Conservation (phyloP, 495 filamentous ascomycete genomes). For the Aspergillus sclerotioniger region DNA sequence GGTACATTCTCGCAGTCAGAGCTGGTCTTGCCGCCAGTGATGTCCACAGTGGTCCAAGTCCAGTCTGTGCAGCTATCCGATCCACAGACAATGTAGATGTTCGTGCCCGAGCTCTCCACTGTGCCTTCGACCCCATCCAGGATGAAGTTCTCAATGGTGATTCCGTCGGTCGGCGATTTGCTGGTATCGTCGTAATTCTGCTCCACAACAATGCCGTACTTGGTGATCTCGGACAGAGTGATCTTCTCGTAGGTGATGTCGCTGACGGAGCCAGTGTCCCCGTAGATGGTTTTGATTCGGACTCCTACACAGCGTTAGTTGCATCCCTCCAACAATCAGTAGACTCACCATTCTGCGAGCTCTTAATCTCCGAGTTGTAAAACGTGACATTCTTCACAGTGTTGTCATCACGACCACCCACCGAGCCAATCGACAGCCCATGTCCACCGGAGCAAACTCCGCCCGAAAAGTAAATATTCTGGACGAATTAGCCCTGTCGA, state of each 20-base stretch:
- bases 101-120: constrained; percentile 35
- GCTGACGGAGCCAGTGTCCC: constrained; percentile 54
- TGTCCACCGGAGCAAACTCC: constrained; percentile 58
- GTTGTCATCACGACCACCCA: constrained; percentile 61
- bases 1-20: constrained; percentile 42
- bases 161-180: constrained; percentile 56
- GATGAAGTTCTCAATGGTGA: constrained; percentile 57
- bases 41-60: constrained; percentile 43
- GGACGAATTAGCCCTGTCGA: constrained; percentile 21
- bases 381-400: constrained; percentile 56
- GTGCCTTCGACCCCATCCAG: constrained; percentile 49
- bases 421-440: constrained; percentile 64
- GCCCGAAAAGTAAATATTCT: constrained; percentile 53
- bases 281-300: constrained; percentile 62
- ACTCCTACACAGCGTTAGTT: constrained; percentile 19
- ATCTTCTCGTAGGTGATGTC: constrained; percentile 61
- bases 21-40: constrained; percentile 48
- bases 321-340: not conserved
- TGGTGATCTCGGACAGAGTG: constrained; percentile 49
- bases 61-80: constrained; percentile 36
- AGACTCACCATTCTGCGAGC: constrained; percentile 38
- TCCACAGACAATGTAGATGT: constrained; percentile 54
- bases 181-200: constrained; percentile 64
- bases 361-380: constrained; percentile 46
- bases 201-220: constrained; percentile 65